Percentiles rank a stretch among this genome's conserved stretches.
Conservation (phyloP, 2,329 filamentous ascomycete species). For the Botryotinia globosa region DNA sequence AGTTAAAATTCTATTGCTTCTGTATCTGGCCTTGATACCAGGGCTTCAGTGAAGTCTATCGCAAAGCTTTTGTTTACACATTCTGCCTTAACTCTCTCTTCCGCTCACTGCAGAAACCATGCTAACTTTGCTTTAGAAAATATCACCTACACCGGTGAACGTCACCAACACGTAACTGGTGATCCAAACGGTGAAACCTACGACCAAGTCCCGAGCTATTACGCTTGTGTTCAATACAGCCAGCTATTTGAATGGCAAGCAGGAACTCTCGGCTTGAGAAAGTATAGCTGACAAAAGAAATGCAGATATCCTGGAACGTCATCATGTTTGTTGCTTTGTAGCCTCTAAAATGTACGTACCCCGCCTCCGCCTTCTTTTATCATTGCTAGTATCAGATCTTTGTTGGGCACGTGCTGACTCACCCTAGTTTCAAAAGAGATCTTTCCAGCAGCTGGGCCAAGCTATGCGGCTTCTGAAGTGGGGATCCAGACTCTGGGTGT, state of each 20-base stretch:
- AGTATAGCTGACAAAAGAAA: neutral
- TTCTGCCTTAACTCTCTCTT: neutral
- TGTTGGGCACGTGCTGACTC: neutral
- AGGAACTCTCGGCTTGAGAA: neutral
- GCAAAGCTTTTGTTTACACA: neutral
- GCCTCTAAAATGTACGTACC: neutral
- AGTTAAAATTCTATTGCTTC: neutral
- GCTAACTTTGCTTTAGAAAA: neutral
- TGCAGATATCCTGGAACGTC: neutral
- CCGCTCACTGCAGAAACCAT: neutral
- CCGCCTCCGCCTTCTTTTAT: too few species aligned
- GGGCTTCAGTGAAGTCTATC: neutral
- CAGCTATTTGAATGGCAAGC: neutral
- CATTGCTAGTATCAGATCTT: neutral
- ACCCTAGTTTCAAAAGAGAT: neutral
- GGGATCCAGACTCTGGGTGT: slow-evolving; percentile 59
- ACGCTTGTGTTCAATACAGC: neutral
- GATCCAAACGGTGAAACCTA: neutral
- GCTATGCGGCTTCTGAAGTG: slow-evolving; percentile 43
- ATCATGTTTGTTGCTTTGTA: neutral
- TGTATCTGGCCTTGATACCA: neutral
- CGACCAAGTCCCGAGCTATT: neutral
- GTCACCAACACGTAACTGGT: neutral
- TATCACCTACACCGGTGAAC: neutral
- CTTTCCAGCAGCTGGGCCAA: neutral